These are phyloP conservation scores for Ophiostoma ips DNA, from an alignment of 2,329 filamentous ascomycete genomes.

Conservation along the genomic window DNA sequence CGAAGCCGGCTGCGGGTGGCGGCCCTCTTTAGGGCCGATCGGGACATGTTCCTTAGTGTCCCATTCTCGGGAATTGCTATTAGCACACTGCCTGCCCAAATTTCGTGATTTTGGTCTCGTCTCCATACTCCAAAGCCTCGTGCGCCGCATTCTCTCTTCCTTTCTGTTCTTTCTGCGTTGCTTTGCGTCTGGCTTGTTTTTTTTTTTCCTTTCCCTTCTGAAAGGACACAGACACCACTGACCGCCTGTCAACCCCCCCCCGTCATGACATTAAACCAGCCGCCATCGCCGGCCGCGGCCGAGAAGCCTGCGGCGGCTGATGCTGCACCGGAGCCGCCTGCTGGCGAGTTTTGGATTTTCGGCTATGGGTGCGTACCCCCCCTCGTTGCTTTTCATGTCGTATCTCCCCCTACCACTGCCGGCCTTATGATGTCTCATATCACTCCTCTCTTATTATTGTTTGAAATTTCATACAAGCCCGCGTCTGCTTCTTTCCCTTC, in stretches of 20 bases:
- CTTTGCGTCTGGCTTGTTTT: not conserved
- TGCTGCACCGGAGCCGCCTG: not conserved
- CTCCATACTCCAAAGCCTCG: too few relatives aligned
- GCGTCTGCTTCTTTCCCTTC: not conserved
- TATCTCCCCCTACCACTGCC: not conserved
- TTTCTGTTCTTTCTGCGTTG: not conserved
- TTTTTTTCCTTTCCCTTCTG: not conserved
- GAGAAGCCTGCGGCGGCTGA: not conserved
- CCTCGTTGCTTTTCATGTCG: not conserved
- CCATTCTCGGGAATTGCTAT: too few relatives aligned
- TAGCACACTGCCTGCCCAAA: not conserved
- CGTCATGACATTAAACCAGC: not conserved
- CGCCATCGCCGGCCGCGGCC: not conserved
- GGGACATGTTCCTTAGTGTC: too few relatives aligned
- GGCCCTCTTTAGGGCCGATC: not conserved
- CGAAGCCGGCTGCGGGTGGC: not conserved
- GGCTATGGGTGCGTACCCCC: slow-evolving; percentile 62
- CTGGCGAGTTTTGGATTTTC: slow-evolving; percentile 80
- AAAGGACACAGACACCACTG: not conserved
- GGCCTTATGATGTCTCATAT: not conserved
- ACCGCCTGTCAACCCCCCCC: not conserved
- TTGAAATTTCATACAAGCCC: not conserved
- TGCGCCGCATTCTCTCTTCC: not conserved
- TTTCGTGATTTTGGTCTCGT: not conserved
- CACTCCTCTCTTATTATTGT: not conserved